These are phyloP conservation scores for Trichoderma lentiforme DNA, from an alignment of 2,329 filamentous ascomycete genomes.

Conservation along the genomic window DNA sequence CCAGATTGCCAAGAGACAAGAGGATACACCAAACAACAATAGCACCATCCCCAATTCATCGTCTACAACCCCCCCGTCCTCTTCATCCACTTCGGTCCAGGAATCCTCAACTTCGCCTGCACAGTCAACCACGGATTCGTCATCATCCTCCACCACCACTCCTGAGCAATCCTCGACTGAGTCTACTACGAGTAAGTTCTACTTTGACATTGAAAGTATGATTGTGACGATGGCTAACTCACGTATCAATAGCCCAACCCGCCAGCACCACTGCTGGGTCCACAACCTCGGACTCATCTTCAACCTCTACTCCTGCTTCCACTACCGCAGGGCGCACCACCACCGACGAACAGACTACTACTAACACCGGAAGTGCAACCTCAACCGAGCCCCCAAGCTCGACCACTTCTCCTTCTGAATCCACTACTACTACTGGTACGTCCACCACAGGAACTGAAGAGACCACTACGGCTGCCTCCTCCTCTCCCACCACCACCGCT, in stretches of 20 bases:
- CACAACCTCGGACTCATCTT: neutral
- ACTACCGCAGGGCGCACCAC: slow-evolving; percentile 1
- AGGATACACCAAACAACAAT: slow-evolving; percentile 38
- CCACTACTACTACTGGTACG: slow-evolving; percentile 24
- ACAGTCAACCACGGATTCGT: neutral
- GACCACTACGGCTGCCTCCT: slow-evolving; percentile 32
- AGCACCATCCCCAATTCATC: neutral
- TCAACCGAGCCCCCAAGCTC: neutral
- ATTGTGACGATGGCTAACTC: neutral
- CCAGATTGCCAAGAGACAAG: slow-evolving; percentile 60
- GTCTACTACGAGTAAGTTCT: neutral
- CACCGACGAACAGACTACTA: slow-evolving; percentile 1
- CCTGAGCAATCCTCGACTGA: neutral
- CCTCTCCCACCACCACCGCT: slow-evolving; percentile 27
- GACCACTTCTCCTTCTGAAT: slow-evolving; percentile 11
- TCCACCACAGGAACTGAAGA: slow-evolving; percentile 27
- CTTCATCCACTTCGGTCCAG: neutral
- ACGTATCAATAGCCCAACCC: neutral
- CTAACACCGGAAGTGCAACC: neutral
- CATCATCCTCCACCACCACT: neutral
- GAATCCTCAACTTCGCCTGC: neutral
- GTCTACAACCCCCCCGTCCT: slow-evolving; percentile 19
- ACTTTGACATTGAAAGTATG: neutral
- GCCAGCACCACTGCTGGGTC: neutral
- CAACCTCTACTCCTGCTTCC: slow-evolving; percentile 1